Base-by-base conservation (phyloP, 2,329 filamentous ascomycete species). In the Periconia digitata region DNA sequence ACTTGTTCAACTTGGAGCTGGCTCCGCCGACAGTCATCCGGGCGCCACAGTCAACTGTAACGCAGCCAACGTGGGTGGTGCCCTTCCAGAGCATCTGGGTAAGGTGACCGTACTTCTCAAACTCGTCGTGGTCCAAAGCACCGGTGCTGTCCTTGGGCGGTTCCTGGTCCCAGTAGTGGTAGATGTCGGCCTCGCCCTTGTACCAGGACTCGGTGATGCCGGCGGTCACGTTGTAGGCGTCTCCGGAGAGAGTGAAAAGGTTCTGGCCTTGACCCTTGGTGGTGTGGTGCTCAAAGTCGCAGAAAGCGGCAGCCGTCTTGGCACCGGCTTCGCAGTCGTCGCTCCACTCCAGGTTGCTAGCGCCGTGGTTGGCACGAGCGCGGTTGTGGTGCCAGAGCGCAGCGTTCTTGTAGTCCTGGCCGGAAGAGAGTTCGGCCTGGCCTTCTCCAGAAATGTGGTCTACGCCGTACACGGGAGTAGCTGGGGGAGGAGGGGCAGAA, bases 141-240 rank as follows among this genome's bases (percentile, higher is more conserved):
- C 21, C 23, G 5, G 8, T 35, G 40, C 35, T 36, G 15, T 35
- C 36, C 8, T 32, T 13, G 24, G 42, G 42, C 24, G 44, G 44
- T 12, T 46, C 36, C 37, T 22, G 2, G 12, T 38, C 44, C 44
- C 44, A 46, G 17, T 18, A 40, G 38, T 16, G 17, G 45, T 51
- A 54, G 24, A 65, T 40, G 66, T 76, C 78, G 49, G 71, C 66
- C 58, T 96, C 90, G 62, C 82, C 82, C 70, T 94, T 90, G 82
- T 96, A 96, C 90, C 94, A 96, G 74, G 86, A 79, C 69, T 92
- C 82, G 63, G 85, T 89, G 67, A 92, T 85, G 58, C 87, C 84
- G 55, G 81, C 77, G 45, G 84, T 83, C 54, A 89, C 78, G 40
- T 85, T 80, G 51, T 66, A 69, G 71, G 73, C 47, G n/a, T 74